A percentile compares a stretch with the other conserved stretches of the same genome.
These are phyloP conservation scores for Puya raimondii DNA, from an alignment of 176 grass and related monocot species.

Conservation along the genomic window DNA sequence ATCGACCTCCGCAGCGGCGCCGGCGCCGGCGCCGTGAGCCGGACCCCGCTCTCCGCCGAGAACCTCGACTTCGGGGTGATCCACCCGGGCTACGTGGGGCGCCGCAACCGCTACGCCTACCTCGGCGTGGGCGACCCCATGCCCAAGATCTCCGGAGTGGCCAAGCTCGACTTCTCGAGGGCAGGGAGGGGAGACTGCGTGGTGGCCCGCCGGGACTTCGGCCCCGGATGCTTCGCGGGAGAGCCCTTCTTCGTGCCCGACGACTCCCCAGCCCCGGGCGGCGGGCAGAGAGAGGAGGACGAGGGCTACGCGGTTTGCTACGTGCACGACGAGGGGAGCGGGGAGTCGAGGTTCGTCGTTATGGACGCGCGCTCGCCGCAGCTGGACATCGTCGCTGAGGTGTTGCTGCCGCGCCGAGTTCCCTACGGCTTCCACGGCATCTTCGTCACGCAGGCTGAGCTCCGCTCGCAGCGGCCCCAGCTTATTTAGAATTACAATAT, in stretches of 20 bases:
- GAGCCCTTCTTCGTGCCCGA: constrained; percentile 72
- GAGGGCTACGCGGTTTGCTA: constrained; percentile 80
- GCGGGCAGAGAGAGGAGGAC: constrained; percentile 45
- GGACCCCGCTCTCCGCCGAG: constrained; percentile 53
- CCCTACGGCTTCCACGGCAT: constrained; percentile 90
- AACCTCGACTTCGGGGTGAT: constrained; percentile 83
- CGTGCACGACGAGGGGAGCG: constrained; percentile 62
- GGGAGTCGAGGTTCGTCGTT: constrained; percentile 55
- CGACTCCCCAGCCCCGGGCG: constrained; percentile 5
- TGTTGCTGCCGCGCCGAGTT: constrained; percentile 53
- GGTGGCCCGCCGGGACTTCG: constrained; percentile 53
- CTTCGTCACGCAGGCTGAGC: constrained; percentile 48
- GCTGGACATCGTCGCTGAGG: constrained; percentile 68
- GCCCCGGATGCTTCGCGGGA: constrained; percentile 49
- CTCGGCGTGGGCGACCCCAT: constrained; percentile 51
- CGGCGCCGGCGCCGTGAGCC: constrained; percentile 43
- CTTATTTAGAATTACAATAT: no score
- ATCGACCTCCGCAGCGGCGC: constrained; percentile 55
- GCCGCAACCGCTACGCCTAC: constrained; percentile 68
- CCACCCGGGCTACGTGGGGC: constrained; percentile 49
- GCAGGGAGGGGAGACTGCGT: constrained; percentile 58
- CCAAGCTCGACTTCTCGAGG: constrained; percentile 56
- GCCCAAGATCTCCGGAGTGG: constrained; percentile 68
- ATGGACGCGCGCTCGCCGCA: constrained; percentile 66
- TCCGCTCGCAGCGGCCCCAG: constrained; percentile 41